Conservation (phyloP, 441 rosid genomes). For the Eruca vesicaria region DNA sequence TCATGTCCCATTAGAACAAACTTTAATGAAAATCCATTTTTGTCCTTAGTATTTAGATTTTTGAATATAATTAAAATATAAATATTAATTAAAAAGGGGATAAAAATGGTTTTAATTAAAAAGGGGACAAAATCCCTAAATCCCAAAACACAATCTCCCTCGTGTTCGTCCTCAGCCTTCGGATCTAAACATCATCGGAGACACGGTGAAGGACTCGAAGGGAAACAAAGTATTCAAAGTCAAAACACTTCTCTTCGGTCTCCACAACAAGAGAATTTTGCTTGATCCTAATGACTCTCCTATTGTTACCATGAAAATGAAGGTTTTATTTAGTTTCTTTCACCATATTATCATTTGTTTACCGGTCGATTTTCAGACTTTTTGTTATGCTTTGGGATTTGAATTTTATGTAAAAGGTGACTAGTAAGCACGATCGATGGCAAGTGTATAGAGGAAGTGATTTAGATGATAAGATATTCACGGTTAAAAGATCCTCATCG, state of each 20-base stretch:
- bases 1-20: no score
- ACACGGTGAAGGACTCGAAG: slow-evolving; percentile 21
- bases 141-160: no score
- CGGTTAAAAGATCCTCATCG: slow-evolving; percentile 35
- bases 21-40: no score
- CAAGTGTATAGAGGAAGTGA: slow-evolving; percentile 37
- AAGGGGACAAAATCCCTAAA: no score
- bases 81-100: no score
- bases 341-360: not conserved
- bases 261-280: slow-evolving; percentile 34
- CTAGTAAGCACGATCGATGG: slow-evolving; percentile 41
- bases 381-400: slow-evolving; percentile 8
- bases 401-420: slow-evolving; percentile 22
- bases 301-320: slow-evolving; percentile 36
- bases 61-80: no score
- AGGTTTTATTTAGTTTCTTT: slow-evolving; percentile 19
- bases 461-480: slow-evolving; percentile 34
- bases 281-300: slow-evolving; percentile 31
- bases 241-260: slow-evolving; percentile 39
- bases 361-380: no score
- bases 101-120: no score
- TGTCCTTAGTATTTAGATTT: no score
- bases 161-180: slow-evolving; percentile 15
- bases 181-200: slow-evolving; percentile 30
- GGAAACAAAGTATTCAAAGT: slow-evolving; percentile 32